Evolutionary conservation across 768 basidiomycete genomes (phyloP).

Genomic region (Sutorius australiensis): DNA sequence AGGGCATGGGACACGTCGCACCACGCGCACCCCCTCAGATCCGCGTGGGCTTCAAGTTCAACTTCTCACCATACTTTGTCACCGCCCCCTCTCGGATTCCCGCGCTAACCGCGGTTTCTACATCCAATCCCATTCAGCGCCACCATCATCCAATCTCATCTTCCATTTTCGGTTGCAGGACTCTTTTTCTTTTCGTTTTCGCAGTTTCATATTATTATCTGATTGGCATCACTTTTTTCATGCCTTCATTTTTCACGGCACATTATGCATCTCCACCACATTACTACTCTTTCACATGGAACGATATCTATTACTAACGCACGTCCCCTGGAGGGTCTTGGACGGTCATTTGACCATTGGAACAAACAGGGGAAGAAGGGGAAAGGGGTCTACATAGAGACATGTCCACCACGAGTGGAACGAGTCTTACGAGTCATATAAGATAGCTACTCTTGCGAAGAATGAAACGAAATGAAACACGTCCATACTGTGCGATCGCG

Average conservation of each 20-base stretch:
- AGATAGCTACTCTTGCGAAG: slow-evolving; percentile 27
- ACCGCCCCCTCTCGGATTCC: slow-evolving; percentile 18
- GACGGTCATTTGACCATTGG: slow-evolving; percentile 11
- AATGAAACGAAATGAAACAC: slow-evolving; percentile 47
- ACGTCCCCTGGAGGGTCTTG: slow-evolving; percentile 27
- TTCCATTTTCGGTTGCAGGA: slow-evolving; percentile 6
- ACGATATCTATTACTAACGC: slow-evolving; percentile 26
- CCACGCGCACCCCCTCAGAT: slow-evolving; percentile 21
- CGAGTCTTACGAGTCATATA: slow-evolving; percentile 25
- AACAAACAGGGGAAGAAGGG: slow-evolving; percentile 10
- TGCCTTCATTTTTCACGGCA: slow-evolving; percentile 16
- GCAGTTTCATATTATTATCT: slow-evolving; percentile 27
- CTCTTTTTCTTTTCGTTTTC: slow-evolving; percentile 15
- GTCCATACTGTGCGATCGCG: slow-evolving; percentile 14
- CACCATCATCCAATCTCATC: slow-evolving; percentile 1
- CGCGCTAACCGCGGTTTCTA: slow-evolving; percentile 15
- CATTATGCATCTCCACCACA: slow-evolving; percentile 31
- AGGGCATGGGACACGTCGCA: slow-evolving; percentile 23
- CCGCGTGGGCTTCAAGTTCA: slow-evolving; percentile 17
- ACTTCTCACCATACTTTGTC: slow-evolving; percentile 16
- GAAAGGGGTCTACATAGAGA: slow-evolving; percentile 13
- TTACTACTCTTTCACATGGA: slow-evolving; percentile 20
- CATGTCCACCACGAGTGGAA: slow-evolving; percentile 13
- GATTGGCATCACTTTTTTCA: slow-evolving; percentile 20
- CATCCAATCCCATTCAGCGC: neutral